phyloP scores from a whole-genome alignment of 83 land plant species.

The Diphasiastrum complanatum region DNA sequence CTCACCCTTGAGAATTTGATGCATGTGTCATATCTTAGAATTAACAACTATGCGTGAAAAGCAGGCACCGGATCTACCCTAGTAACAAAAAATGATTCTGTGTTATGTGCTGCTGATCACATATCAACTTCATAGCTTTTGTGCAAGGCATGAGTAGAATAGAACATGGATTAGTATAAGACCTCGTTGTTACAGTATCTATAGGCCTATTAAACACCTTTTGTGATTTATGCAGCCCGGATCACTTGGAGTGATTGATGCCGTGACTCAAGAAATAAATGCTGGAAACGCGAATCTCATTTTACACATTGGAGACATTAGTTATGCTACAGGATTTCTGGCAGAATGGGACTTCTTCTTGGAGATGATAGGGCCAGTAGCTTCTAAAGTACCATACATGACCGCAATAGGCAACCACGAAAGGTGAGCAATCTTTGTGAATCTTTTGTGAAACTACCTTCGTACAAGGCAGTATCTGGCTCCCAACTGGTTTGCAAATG shows the following conservation, averaged over 20 bases:
- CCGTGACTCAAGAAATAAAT: conserved; percentile 43
- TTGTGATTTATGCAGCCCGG: conserved; percentile 87
- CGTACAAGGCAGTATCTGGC: too few relatives aligned
- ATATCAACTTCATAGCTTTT: too few relatives aligned
- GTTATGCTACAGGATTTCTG: conserved; percentile 82
- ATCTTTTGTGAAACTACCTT: neutral
- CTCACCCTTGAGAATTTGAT: too few relatives aligned
- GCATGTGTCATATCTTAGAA: too few relatives aligned
- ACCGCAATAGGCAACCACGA: conserved; percentile 95
- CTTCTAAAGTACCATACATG: conserved; percentile 73
- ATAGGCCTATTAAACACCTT: too few relatives aligned
- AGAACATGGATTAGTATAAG: neutral
- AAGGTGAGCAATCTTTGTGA: conserved; percentile 44
- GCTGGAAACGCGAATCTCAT: conserved; percentile 44
- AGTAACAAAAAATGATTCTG: too few relatives aligned
- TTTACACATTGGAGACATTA: conserved; percentile 84
- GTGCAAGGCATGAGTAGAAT: too few relatives aligned
- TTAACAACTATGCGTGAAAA: too few relatives aligned
- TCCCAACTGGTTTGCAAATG: too few relatives aligned
- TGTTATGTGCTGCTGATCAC: too few relatives aligned
- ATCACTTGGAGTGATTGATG: conserved; percentile 49
- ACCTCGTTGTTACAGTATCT: too few relatives aligned
- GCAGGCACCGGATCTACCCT: too few relatives aligned
- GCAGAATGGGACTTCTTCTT: conserved; percentile 85
- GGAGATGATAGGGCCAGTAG: conserved; percentile 53